phyloP scores from a whole-genome alignment of 768 basidiomycete species.

The Flagelloscypha sp. region DNA sequence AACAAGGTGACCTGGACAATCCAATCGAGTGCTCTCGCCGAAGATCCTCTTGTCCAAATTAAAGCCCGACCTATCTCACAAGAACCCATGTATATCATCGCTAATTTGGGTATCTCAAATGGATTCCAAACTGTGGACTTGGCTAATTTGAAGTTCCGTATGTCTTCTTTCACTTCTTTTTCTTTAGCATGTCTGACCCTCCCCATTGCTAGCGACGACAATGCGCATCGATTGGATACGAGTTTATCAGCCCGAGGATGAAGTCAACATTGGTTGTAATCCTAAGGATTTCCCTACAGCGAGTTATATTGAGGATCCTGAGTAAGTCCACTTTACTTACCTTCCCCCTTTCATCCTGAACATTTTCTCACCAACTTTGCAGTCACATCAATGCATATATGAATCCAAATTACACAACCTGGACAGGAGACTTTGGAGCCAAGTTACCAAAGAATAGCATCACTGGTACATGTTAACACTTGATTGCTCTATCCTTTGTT shows the following conservation, averaged over 20 bases:
- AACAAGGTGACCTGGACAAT: slow-evolving; percentile 63
- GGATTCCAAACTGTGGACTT: slow-evolving; percentile 74
- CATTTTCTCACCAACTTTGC: slow-evolving; percentile 21
- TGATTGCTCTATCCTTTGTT: no score
- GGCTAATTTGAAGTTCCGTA: slow-evolving; percentile 63
- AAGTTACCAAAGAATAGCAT: slow-evolving; percentile 44
- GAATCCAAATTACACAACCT: slow-evolving; percentile 57
- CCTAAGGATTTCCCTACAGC: slow-evolving; percentile 53
- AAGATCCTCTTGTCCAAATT: slow-evolving; percentile 50
- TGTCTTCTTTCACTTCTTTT: no score
- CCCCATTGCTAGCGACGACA: no score
- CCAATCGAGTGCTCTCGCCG: slow-evolving; percentile 49
- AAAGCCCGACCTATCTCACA: slow-evolving; percentile 62
- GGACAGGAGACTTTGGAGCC: slow-evolving; percentile 39
- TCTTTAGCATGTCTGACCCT: no score
- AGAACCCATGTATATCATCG: slow-evolving; percentile 85
- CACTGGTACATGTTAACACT: no score
- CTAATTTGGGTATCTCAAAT: slow-evolving; percentile 77
- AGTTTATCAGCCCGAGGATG: slow-evolving; percentile 53
- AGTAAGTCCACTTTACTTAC: no score
- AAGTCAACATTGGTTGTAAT: slow-evolving; percentile 56
- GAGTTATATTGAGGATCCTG: slow-evolving; percentile 57
- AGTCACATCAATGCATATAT: slow-evolving; percentile 34
- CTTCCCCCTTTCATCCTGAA: no score
- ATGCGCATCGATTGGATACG: slow-evolving; percentile 64